phyloP scores from a whole-genome alignment of 2,329 filamentous ascomycete species.

The Cladophialophora chaetospira region DNA sequence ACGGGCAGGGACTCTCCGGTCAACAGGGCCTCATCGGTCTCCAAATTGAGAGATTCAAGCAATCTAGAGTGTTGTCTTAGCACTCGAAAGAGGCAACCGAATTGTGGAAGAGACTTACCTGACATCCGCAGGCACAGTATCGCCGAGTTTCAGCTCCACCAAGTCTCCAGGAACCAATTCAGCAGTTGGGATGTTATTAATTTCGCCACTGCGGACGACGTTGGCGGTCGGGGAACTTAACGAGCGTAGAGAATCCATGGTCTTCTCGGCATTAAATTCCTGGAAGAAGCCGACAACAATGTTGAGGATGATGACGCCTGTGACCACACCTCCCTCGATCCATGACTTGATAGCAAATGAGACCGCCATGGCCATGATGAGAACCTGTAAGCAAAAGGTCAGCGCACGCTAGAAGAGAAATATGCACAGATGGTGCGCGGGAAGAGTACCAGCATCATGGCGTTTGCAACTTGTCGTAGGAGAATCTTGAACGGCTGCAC shows the following conservation, averaged over 20 bases:
- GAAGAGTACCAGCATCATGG: slow-evolving; percentile 62
- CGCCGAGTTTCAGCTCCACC: slow-evolving; percentile 53
- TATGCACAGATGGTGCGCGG: not conserved
- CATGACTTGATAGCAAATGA: slow-evolving; percentile 61
- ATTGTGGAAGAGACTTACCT: no score
- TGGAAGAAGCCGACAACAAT: slow-evolving; percentile 60
- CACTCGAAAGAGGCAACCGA: no score
- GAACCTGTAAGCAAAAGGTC: slow-evolving; percentile 34
- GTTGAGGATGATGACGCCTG: slow-evolving; percentile 60
- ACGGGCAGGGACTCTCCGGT: slow-evolving; percentile 65
- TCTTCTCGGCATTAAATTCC: slow-evolving; percentile 56
- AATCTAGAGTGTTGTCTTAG: slow-evolving; percentile 6
- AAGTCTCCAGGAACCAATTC: slow-evolving; percentile 62
- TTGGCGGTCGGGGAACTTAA: slow-evolving; percentile 53
- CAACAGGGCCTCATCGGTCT: slow-evolving; percentile 62
- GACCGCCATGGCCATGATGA: slow-evolving; percentile 61
- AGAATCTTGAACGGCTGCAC: slow-evolving; percentile 72
- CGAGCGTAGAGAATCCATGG: slow-evolving; percentile 54
- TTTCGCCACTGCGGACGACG: slow-evolving; percentile 53
- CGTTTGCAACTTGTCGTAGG: slow-evolving; percentile 67
- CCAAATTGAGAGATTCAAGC: slow-evolving; percentile 60
- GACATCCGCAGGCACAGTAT: slow-evolving; percentile 52
- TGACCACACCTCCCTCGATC: slow-evolving; percentile 63
- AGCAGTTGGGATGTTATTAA: slow-evolving; percentile 53
- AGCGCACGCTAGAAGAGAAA: not conserved